These are phyloP conservation scores for Neurospora crassa DNA, from an alignment of 2,329 filamentous ascomycete genomes.

Conservation along the genomic window DNA sequence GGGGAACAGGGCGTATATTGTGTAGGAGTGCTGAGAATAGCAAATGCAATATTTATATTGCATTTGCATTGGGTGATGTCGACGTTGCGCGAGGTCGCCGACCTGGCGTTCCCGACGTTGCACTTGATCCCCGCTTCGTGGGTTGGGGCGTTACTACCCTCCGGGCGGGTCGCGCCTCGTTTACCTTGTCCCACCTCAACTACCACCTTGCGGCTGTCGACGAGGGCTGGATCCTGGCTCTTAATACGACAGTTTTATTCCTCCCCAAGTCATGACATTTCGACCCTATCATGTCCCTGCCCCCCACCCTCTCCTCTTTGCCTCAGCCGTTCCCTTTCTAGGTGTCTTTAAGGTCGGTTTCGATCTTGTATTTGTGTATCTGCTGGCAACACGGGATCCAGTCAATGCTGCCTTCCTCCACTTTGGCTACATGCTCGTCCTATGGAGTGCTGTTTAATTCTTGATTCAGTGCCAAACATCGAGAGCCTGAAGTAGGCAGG, in stretches of 20 bases:
- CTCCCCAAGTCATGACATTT: not conserved
- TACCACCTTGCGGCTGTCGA: not conserved
- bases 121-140: not conserved
- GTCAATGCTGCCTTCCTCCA: not conserved
- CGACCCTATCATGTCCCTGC: not conserved
- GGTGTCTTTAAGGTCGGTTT: not conserved
- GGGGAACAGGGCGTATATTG: not conserved
- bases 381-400: not conserved
- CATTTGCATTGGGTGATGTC: constrained; percentile 1
- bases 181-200: not conserved
- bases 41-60: not conserved
- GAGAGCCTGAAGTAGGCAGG: not conserved
- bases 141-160: not conserved
- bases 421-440: not conserved
- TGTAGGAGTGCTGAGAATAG: not conserved
- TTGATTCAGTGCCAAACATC: not conserved
- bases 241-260: not conserved
- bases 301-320: not conserved
- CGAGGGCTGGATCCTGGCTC: not conserved
- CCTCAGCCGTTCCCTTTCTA: not conserved
- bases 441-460: not conserved
- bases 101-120: constrained; percentile 10
- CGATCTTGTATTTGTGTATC: not conserved
- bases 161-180: not conserved
- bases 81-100: constrained; percentile 10